phyloP scores from a whole-genome alignment of 2,329 filamentous ascomycete genomes.

The Thielaviopsis cerberus region DNA sequence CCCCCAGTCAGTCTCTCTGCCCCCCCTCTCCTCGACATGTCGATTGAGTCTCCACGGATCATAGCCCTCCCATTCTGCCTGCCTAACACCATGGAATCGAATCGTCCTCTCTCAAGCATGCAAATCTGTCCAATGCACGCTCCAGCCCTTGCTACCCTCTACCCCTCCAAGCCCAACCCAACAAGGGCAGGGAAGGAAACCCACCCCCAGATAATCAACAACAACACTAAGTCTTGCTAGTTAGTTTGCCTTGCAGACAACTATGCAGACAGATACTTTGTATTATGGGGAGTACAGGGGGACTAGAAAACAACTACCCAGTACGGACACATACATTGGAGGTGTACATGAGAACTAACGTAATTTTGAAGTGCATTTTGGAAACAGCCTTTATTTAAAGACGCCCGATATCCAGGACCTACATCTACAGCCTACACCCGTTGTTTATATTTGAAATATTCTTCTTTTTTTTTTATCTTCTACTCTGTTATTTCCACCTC shows the following conservation, averaged over 20 bases:
- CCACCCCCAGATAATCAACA: neutral
- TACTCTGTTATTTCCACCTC: neutral
- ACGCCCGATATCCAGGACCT: neutral
- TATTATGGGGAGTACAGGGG: neutral
- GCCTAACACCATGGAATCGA: neutral
- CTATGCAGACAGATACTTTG: neutral
- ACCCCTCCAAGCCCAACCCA: neutral
- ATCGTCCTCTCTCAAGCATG: neutral
- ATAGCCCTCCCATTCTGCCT: neutral
- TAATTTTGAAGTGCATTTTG: neutral
- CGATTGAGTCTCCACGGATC: neutral
- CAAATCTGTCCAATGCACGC: neutral
- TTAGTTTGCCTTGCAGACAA: neutral
- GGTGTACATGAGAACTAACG: neutral
- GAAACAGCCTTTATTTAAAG: neutral
- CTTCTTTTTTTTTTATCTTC: neutral
- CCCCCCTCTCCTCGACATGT: neutral
- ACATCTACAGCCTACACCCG: neutral
- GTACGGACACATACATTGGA: neutral
- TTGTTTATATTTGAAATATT: neutral
- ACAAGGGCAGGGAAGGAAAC: neutral
- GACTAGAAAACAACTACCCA: neutral
- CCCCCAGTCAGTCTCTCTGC: neutral
- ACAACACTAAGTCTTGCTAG: neutral
- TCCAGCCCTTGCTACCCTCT: neutral